These are phyloP conservation scores for Elaeagnus macrophylla DNA, from an alignment of 306 rosid species.

Conservation along the genomic window DNA sequence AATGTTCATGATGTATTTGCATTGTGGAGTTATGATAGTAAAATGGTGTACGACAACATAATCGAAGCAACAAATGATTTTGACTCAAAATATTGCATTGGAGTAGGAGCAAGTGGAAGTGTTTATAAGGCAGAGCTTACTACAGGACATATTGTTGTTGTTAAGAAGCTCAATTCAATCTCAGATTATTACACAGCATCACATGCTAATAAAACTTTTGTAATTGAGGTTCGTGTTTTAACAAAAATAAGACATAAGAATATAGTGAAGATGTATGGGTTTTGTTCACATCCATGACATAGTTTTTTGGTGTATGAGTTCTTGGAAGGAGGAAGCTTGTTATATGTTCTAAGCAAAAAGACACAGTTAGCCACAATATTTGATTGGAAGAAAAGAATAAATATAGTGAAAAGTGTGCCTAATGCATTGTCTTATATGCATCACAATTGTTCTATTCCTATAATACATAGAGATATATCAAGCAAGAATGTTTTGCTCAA, in stretches of 20 bases:
- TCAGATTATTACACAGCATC: no score
- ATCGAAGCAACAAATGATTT: conserved; percentile 6
- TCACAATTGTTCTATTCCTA: conserved; percentile 11
- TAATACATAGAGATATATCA: conserved; percentile 14
- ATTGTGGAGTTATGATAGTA: no score
- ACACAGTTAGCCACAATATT: conserved; percentile 8
- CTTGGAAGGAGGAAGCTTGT: conserved; percentile 14
- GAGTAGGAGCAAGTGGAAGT: conserved; percentile 8
- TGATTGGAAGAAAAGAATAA: conserved; percentile 7
- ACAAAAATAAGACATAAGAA: conserved; percentile 12
- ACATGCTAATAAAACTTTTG: background rate
- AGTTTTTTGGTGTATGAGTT: conserved; percentile 12
- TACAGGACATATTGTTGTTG: background rate
- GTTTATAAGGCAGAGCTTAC: conserved; percentile 7
- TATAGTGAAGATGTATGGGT: conserved; percentile 15
- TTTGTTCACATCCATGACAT: background rate
- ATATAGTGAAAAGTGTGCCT: conserved; percentile 4
- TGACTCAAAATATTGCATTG: conserved; percentile 7
- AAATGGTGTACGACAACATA: conserved; percentile 1
- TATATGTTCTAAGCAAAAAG: background rate
- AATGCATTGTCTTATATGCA: conserved; percentile 22
- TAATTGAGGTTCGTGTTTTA: conserved; percentile 7
- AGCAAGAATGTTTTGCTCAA: conserved; percentile 18
- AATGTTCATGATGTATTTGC: no score
- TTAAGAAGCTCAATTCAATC: conserved; percentile 1